Conservation (phyloP, 306 rosid species). For the Delonix regia region DNA sequence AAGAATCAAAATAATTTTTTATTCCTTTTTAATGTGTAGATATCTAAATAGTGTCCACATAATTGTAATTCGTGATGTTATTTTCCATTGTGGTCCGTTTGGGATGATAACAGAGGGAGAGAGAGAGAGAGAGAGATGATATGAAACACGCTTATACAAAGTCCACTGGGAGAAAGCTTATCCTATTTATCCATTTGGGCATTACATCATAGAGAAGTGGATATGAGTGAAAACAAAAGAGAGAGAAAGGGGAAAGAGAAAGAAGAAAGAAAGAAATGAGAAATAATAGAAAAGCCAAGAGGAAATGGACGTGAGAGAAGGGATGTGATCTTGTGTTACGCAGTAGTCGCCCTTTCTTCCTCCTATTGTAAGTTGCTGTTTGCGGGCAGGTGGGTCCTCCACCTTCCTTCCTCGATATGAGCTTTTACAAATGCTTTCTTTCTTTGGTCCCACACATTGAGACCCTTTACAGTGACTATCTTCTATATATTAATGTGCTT, state of each 20-base stretch:
- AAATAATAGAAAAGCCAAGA: slow-evolving; percentile 31
- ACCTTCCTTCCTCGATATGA: slow-evolving; percentile 51
- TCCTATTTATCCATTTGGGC: slow-evolving; percentile 58
- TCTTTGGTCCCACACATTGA: slow-evolving; percentile 57
- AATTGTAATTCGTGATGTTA: neutral
- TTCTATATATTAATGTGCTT: slow-evolving; percentile 11
- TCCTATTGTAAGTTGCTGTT: slow-evolving; percentile 45
- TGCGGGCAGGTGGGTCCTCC: slow-evolving; percentile 68
- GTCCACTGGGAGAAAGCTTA: slow-evolving; percentile 52
- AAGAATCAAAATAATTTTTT: too few relatives aligned
- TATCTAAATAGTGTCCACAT: too few relatives aligned
- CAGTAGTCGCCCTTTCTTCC: slow-evolving; percentile 40
- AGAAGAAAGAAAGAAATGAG: neutral
- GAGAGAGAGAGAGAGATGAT: slow-evolving; percentile 18
- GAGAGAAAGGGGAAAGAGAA: too few relatives aligned
- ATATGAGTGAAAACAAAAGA: slow-evolving; percentile 42
- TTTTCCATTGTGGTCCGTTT: slow-evolving; percentile 33
- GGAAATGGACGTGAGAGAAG: slow-evolving; percentile 54
- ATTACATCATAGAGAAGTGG: slow-evolving; percentile 56
- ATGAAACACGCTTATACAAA: slow-evolving; percentile 33
- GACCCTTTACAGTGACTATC: slow-evolving; percentile 44
- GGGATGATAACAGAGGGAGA: slow-evolving; percentile 13
- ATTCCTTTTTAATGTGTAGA: too few relatives aligned
- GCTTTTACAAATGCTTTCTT: slow-evolving; percentile 51
- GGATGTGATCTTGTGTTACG: slow-evolving; percentile 37